Evolutionary conservation across 768 basidiomycete genomes (phyloP).

Genomic region (Agrocybe chaxingu): DNA sequence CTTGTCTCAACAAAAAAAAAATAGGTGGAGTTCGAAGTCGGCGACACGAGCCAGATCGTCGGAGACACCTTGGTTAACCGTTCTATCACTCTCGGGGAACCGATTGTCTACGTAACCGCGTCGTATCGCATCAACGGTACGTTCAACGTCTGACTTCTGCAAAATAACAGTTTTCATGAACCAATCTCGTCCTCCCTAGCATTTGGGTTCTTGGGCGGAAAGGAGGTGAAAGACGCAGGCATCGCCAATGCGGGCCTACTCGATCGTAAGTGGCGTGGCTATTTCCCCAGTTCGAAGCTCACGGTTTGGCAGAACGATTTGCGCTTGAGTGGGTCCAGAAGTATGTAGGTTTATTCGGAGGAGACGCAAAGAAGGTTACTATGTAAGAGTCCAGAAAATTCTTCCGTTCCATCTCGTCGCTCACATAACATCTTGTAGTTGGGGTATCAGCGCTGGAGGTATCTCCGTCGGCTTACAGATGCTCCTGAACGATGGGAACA

Average conservation of each 20-base stretch:
- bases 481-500: not conserved
- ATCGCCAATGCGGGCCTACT: no score
- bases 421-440: not conserved
- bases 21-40: constrained; percentile 9
- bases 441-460: constrained; percentile 1
- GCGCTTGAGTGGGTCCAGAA: no score
- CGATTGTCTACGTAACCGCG: constrained; percentile 10
- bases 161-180: no score
- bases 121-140: constrained; percentile 10
- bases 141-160: not conserved
- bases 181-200: not conserved
- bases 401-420: not conserved
- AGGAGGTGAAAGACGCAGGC: no score
- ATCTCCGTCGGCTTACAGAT: not conserved
- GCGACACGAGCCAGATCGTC: constrained; percentile 4
- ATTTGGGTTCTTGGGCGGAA: constrained; percentile 3
- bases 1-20: no score
- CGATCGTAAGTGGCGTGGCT: no score
- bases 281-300: no score
- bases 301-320: no score
- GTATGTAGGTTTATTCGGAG: no score
- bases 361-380: not conserved
- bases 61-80: constrained; percentile 8
- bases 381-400: not conserved
- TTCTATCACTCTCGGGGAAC: constrained; percentile 10